Evolutionary conservation across 345 rosid species (phyloP), one percentile per base, ranked within the genome.

Genomic region (Aethionema arabicum): DNA sequence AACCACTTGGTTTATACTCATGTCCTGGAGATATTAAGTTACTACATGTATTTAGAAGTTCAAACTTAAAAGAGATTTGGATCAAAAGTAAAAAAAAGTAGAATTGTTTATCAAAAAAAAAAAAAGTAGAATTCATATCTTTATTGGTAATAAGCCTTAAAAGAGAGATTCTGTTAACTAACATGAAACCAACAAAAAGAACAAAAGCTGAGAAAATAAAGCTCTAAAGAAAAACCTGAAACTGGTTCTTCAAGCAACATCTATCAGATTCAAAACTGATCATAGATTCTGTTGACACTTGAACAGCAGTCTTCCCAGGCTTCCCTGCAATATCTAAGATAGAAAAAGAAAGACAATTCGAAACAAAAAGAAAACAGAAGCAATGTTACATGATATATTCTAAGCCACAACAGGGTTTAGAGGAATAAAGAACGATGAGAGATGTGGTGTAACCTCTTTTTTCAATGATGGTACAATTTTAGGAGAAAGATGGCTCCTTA

Each of bases 311-410:
- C 67, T 54, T 65, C 66, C 35, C 33, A 11, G 39, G 11, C 35
- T 66, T 32, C 63, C 67, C 76, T 72, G 72, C 76, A 72, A 54
- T 35, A 59, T 65, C 76, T 59, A 14, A 65, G 42, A 37, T 50
- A n/a, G 61, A 33, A 62, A 41, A 50, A 27, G 10, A 9, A 50
- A 41, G 53, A 70, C 64, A 70, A 56, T 63, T 50, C 50, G 13
- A 39, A 65, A 47, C 63, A 32, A 62, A 46, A 43, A 69, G 54
- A 37, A 61, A 46, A 52, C 29, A 45, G 59, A 56, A 32, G 11
- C 65, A 59, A 39, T 65, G 50, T 27, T 44, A 65, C 70, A 51
- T 4, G 32, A 69, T 63, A 40, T 56, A 39, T 56, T 53, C 54
- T 42, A 64, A 50, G 55, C 16, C 65, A 70, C 60, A 64, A 37